Base-by-base conservation (phyloP, 2,329 filamentous ascomycete species). In the Hypoxylon rubiginosum region DNA sequence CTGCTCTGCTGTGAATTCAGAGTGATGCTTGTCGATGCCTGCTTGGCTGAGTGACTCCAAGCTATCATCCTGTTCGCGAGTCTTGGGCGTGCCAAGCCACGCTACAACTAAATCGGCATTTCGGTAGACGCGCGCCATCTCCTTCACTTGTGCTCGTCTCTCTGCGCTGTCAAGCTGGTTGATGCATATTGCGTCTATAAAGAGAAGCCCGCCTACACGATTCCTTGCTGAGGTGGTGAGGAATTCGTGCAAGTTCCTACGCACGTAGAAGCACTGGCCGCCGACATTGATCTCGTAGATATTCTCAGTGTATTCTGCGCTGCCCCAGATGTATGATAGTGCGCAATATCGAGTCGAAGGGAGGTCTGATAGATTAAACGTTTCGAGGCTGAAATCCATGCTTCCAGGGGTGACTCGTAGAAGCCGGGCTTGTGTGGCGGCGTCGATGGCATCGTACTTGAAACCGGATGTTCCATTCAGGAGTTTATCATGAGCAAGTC, bases 161-260 rank as follows among this genome's bases (percentile, higher is more conserved):
- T 67, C 66, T 13, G 51, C 41, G 21, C 8, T 15, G 41, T 66
- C 51, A 46, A 65, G 53, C 51, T 68, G 62, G 51, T 68, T 62
- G 48, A 70, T 66, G 45, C 66, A 70, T 30, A 68, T 58, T 4
- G 68, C 64, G 21, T 71, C 69, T n/a, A 71, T 36, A 36, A 71
- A 71, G 48, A 64, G 61, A 11, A 68, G 28, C 11, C 67, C 62
- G 24, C 39, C 32, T 17, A 58, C 49, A 28, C 36, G 21, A 32
- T 61, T 64, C 2, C 34, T 41, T 0, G 51, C 30, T 0, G 60
- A 58, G 15, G 59, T 58, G 5, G 26, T 15, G 10, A 71, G 55
- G 52, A 71, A 71, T 10, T 64, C 57, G 56, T 36, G 54, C 8
- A 71, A 55, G 19, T 71, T 71, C 2, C 54, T 59, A 9, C 67